Conservation (phyloP, 352 stramenopile genomes). For the Pilasporangium apinafurcum region DNA sequence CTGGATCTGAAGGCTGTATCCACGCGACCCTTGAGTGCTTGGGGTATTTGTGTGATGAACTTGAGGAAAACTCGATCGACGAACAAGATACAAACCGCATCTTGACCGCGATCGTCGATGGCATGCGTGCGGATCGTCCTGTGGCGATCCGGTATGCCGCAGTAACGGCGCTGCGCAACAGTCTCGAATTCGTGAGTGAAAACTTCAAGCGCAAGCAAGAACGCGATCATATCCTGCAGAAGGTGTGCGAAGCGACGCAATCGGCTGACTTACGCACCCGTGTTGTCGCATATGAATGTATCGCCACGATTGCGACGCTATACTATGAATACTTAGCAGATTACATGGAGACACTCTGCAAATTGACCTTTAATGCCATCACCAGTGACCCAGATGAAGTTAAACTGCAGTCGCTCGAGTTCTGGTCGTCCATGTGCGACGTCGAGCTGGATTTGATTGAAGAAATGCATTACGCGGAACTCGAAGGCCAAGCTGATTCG, state of each 20-base stretch:
- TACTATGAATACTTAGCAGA: constrained; percentile 96
- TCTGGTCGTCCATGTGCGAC: constrained; percentile 97
- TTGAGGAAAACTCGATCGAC: constrained; percentile 66
- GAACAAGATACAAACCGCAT: constrained; percentile 93
- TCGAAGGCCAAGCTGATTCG: constrained; percentile 36
- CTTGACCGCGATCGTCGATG: constrained; percentile 96
- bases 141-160: constrained; percentile 90
- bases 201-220: constrained; percentile 97
- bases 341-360: constrained; percentile 97
- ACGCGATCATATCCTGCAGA: constrained; percentile 94
- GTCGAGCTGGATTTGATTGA: constrained; percentile 93
- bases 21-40: constrained; percentile 85
- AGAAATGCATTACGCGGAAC: constrained; percentile 83
- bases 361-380: constrained; percentile 94
- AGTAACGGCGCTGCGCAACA: constrained; percentile 92
- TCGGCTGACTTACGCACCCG: constrained; percentile 82
- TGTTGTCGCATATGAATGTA: constrained; percentile 93
- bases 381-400: constrained; percentile 89
- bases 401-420: constrained; percentile 95
- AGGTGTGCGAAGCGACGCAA: constrained; percentile 94
- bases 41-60: constrained; percentile 79
- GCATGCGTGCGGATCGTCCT: constrained; percentile 85
- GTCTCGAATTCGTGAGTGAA: constrained; percentile 91
- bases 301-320: constrained; percentile 90
- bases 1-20: constrained; percentile 83